Conservation (phyloP, 352 stramenopile genomes). For the Phytopythium chamaehyphon region DNA sequence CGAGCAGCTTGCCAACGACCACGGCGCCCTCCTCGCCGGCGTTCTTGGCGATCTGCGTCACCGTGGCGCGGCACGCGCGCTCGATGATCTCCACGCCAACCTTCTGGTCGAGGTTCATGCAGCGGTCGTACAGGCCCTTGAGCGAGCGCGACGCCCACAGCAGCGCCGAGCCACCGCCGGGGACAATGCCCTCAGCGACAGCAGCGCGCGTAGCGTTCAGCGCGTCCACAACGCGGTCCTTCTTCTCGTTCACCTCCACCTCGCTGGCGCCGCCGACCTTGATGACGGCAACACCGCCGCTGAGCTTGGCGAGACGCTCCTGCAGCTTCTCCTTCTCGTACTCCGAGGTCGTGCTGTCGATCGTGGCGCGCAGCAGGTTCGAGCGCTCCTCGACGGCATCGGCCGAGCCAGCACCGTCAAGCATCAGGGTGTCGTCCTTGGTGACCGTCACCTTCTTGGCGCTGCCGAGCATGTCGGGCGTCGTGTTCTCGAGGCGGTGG, state of each 20-base stretch:
- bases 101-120: conserved; percentile 96
- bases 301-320: conserved; percentile 99
- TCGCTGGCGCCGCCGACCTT: conserved; percentile 98
- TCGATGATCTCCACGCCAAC: conserved; percentile 98
- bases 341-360: conserved; percentile 96
- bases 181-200: conserved; percentile 99
- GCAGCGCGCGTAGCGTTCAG: conserved; percentile 98
- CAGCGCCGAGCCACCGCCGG: conserved; percentile 96
- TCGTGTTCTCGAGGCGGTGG: conserved; percentile 98
- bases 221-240: conserved; percentile 99
- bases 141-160: conserved; percentile 96
- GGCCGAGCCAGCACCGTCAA: conserved; percentile 93
- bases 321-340: conserved; percentile 99
- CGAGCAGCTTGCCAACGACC: conserved; percentile 98
- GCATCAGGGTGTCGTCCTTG: conserved; percentile 99
- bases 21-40: conserved; percentile 98
- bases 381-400: conserved; percentile 95
- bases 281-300: conserved; percentile 98
- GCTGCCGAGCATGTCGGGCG: conserved; percentile 92
- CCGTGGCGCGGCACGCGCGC: conserved; percentile 90
- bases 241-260: conserved; percentile 99
- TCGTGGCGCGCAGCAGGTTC: conserved; percentile 94
- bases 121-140: conserved; percentile 81
- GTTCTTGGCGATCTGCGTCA: conserved; percentile 98
- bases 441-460: conserved; percentile 96